phyloP scores from a whole-genome alignment of 305 asterid genomes.

The Fraxinus sp. region DNA sequence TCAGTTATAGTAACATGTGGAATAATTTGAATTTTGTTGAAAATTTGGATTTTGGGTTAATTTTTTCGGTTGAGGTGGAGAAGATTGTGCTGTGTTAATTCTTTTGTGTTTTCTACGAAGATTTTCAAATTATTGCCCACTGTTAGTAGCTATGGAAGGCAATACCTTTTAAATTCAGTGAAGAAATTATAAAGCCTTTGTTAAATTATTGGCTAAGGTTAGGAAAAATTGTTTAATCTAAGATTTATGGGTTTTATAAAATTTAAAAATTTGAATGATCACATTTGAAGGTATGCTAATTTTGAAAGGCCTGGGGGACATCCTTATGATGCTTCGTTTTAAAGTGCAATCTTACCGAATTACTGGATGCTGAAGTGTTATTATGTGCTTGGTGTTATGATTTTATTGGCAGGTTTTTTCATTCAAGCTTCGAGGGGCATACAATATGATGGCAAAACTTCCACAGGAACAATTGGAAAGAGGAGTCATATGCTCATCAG shows the following conservation, averaged over 20 bases:
- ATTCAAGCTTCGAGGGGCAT: conserved; percentile 32
- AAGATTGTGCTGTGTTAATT: background rate
- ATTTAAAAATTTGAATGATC: background rate
- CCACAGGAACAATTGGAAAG: background rate
- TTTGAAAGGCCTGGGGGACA: background rate
- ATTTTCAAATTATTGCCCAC: background rate
- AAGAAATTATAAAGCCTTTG: background rate
- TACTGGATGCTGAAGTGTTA: background rate
- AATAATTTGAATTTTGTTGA: background rate
- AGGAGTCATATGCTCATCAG: conserved; percentile 63
- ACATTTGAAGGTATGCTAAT: background rate
- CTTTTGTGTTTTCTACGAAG: background rate
- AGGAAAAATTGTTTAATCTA: background rate
- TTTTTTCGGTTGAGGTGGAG: background rate
- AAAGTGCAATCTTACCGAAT: background rate
- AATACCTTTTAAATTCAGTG: background rate
- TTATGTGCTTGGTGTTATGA: background rate
- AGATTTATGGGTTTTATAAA: background rate
- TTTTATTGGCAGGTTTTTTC: background rate
- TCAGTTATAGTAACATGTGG: background rate
- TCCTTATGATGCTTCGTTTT: background rate
- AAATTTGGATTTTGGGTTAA: background rate
- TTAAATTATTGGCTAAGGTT: background rate
- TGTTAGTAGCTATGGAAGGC: background rate
- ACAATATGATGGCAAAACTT: background rate